phyloP scores from a whole-genome alignment of 1,139 yeast species.

The Pichia sp. region DNA sequence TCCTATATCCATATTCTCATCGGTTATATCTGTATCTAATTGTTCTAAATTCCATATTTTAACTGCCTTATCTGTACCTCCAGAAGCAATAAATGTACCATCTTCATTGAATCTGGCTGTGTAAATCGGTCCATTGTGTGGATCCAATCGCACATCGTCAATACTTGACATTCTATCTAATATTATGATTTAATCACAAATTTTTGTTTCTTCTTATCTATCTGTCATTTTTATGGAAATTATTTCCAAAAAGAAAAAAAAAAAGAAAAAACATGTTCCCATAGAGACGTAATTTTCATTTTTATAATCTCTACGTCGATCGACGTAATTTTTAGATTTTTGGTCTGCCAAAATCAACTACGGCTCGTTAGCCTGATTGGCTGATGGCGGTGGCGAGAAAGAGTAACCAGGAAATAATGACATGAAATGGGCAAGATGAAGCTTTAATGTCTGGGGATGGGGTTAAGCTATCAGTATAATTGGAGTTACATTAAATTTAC shows the following conservation, averaged over 20 bases:
- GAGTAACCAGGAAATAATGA: too few species aligned
- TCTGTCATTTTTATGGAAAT: too few species aligned
- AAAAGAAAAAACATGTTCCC: too few species aligned
- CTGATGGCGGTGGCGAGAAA: too few species aligned
- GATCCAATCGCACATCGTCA: slow-evolving; percentile 9
- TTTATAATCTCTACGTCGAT: too few species aligned
- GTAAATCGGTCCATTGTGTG: slow-evolving; percentile 43
- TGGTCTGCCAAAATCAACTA: too few species aligned
- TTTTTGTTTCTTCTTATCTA: not conserved
- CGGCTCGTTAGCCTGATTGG: too few species aligned
- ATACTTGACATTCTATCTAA: not conserved
- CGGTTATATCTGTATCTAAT: slow-evolving; percentile 26
- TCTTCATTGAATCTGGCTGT: slow-evolving; percentile 38
- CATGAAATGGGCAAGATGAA: too few species aligned
- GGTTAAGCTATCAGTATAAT: not conserved
- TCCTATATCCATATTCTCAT: not conserved
- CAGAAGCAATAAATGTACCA: slow-evolving; percentile 44
- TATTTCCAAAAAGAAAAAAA: too few species aligned
- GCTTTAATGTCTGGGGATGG: not conserved
- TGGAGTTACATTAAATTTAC: not conserved
- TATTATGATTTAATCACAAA: not conserved
- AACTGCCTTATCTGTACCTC: slow-evolving; percentile 45
- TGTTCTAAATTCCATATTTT: slow-evolving; percentile 37
- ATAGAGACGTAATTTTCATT: too few species aligned
- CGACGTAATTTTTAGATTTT: too few species aligned